Conservation (phyloP, 2,329 filamentous ascomycete genomes). For the Elsinoe australis region DNA sequence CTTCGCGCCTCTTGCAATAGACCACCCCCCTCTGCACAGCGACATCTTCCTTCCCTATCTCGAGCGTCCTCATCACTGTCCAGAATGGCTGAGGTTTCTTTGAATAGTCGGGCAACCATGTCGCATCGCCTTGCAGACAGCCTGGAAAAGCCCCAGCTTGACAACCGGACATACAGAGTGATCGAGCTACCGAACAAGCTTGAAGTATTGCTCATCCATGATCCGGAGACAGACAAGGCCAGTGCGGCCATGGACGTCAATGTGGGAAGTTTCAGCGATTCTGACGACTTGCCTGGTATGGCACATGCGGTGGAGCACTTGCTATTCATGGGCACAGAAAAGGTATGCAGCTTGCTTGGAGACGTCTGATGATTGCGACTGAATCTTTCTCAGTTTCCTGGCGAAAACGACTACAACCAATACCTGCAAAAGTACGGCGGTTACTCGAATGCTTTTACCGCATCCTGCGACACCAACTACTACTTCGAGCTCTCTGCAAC, state of each 20-base stretch:
- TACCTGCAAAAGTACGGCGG: constrained; percentile 87
- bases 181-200: constrained; percentile 78
- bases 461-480: constrained; percentile 89
- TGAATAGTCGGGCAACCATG: constrained; percentile 21
- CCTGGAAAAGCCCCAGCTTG: constrained; percentile 74
- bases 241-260: constrained; percentile 93
- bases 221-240: constrained; percentile 91
- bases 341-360: constrained; percentile 52
- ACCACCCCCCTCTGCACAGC: not conserved
- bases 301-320: constrained; percentile 94
- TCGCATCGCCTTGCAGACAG: constrained; percentile 49
- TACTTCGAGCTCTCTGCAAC: constrained; percentile 92
- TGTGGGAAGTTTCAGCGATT: constrained; percentile 91
- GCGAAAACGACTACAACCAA: constrained; percentile 91
- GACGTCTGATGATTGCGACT: too few species aligned
- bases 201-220: constrained; percentile 86
- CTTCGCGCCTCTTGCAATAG: not conserved
- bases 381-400: constrained; percentile 57
- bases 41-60: not conserved
- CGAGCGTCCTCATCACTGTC: not conserved
- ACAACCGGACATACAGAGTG: constrained; percentile 81
- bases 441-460: constrained; percentile 91
- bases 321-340: constrained; percentile 97
- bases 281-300: constrained; percentile 84
- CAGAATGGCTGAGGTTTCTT: constrained; percentile 13